Base-by-base conservation (phyloP, 176 grass and related monocot species). In the Chloris gayana region DNA sequence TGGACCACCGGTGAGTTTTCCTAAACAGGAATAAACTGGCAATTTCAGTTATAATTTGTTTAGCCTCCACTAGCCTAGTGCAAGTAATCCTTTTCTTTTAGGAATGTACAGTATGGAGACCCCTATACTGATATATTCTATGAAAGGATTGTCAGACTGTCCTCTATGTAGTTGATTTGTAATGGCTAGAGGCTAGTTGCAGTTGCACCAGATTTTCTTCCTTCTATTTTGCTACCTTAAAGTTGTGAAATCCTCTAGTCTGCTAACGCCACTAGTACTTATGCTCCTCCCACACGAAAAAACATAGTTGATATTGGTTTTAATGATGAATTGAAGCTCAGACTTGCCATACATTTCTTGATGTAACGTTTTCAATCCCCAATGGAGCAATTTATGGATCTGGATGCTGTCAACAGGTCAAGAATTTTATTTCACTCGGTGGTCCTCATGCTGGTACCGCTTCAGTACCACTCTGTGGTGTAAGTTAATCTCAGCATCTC, bases 401-500 rank as follows among this genome's bases (percentile, higher is more conserved):
- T 14, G 0, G 70, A 64, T 75, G 64, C 74, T 90, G 57, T 18
- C 57, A 80, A 70, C 80, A 98, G 95, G 92, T 98, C 70, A 98
- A 94, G 70, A 98, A 94, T 79, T 92, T 98, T 46, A 92, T 98
- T 75, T 98, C 92, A 22, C 72, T 94, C 2, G 95, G 85, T 38
- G 95, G 95, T 38, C 95, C 95, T 87, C 95, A 94, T 91, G 95
- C 95, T 57, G 95, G 95, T 70, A 98, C 95, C 7, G 90, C 95
- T 88, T 98, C 95, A 32, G 92, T 98, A 15, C 95, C 90, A 10
- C 87, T 98, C 33, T 98, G 95, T 89, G 92, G 95, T 87, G 95
- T 98, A 85, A 82, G 91, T 93, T 91, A 25, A 60, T 78, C 38
- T 78, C 67, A 72, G 35, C 69, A 34, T 72, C 33, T 78, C 44